phyloP scores from a whole-genome alignment of 208 protist genomes.

The Entamoeba invadens region DNA sequence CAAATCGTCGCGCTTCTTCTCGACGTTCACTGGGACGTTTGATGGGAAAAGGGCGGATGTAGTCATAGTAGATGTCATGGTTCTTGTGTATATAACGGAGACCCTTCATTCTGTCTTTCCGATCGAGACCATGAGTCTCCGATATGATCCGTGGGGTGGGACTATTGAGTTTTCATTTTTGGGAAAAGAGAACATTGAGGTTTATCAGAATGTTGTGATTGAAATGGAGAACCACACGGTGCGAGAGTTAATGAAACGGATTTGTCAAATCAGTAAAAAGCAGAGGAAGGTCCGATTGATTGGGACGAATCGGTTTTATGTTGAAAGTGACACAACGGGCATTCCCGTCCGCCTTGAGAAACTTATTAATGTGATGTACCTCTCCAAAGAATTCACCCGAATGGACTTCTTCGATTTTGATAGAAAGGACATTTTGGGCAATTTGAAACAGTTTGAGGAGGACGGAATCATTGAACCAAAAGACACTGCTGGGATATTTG shows the following conservation, averaged over 20 bases:
- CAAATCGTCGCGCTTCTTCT: background rate
- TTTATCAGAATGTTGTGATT: no score
- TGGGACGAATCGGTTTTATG: background rate
- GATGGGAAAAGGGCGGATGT: background rate
- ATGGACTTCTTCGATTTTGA: background rate
- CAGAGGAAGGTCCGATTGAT: background rate
- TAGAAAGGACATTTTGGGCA: background rate
- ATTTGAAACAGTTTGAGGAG: background rate
- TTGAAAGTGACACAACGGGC: background rate
- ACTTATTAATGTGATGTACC: background rate
- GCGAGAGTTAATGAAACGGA: background rate
- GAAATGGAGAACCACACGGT: background rate
- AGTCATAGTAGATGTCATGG: background rate
- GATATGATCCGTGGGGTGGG: background rate
- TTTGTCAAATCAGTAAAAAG: background rate
- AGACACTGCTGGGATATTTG: background rate
- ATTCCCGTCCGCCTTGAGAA: background rate
- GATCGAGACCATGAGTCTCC: background rate
- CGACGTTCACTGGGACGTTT: background rate
- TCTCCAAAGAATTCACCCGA: background rate
- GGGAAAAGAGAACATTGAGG: no score
- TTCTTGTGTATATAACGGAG: background rate
- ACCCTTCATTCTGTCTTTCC: background rate
- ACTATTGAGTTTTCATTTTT: background rate
- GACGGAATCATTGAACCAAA: background rate